Evolutionary conservation across 805 yeast genomes (phyloP), one percentile per base, ranked within the genome.

Genomic region (Kurtzmaniella fragi): DNA sequence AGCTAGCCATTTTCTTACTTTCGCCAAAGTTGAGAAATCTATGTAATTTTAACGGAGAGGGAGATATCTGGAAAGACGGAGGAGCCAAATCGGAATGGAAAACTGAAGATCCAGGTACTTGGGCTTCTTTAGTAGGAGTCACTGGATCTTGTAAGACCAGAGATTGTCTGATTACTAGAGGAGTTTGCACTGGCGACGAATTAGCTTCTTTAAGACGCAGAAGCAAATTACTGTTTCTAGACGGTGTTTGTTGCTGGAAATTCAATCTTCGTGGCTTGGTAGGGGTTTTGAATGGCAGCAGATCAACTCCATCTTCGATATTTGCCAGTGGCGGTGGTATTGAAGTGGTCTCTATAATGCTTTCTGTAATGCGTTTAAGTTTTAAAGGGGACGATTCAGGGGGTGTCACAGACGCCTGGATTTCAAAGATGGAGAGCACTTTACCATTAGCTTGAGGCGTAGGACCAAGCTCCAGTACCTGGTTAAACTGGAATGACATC

Each of bases 401-500:
- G 0, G 72, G 72, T 5, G 72, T 65, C 39, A 36, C 30, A 13
- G 34, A 17, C 4, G 17, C 32, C 43, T 56, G 45, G 38, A 79
- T 64, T 44, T 86, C 95, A 52, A 87, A 82, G 3, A 87, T 67
- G 13, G 93, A 80, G 27, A 84, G 56, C 0, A 85, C 84, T 39
- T 82, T 74, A 0, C 96, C 96, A 44, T 81, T 71, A 8, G 86
- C 71, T 49, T 87, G 95, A 0, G 96, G 96, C 0, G 96, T 87
- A 1, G 96, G 96, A 0, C 95, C 95, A 10, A 86, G 54, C 34
- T 30, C 39, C 13, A 33, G 25, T 5, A 20, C 25, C 15, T n/a
- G 25, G 25, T 20, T 20, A 5, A 20, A 20, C 5, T 8, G 5
- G 8, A 5, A 20, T 5, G 5, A 5, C 31, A 28, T 28, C 15